A percentile compares a stretch with the other conserved stretches of the same genome.
Evolutionary conservation across 768 basidiomycete genomes (phyloP).

Genomic region (Gloeophyllum trabeum): DNA sequence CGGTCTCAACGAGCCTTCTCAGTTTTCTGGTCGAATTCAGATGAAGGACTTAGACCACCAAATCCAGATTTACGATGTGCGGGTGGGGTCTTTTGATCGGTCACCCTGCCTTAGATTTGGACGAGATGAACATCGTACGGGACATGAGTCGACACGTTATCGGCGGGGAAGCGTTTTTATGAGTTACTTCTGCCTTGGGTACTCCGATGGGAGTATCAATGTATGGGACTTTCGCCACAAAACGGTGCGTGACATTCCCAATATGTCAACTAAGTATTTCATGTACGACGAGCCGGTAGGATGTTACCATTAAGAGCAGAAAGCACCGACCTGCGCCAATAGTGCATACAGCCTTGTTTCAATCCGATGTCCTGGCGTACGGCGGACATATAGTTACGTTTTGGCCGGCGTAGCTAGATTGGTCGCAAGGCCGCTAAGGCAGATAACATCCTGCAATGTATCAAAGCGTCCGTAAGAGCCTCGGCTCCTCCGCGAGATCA

Average conservation of each 20-base stretch:
- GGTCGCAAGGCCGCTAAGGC: too few relatives aligned
- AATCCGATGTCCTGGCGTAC: constrained; percentile 29
- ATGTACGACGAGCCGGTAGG: constrained; percentile 14
- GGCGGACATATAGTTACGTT: constrained; percentile 27
- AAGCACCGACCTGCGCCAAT: constrained; percentile 22
- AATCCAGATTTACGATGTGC: constrained; percentile 35
- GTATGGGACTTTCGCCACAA: constrained; percentile 40
- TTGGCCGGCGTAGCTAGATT: too few relatives aligned
- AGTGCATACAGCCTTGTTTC: constrained; percentile 28
- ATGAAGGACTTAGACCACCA: constrained; percentile 38
- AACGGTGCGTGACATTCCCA: constrained; percentile 25
- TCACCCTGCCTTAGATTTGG: constrained; percentile 34
- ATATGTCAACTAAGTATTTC: constrained; percentile 8
- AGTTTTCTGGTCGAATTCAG: constrained; percentile 17
- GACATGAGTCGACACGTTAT: constrained; percentile 15
- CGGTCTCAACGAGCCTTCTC: constrained; percentile 6
- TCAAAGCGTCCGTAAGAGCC: too few relatives aligned
- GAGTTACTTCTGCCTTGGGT: constrained; percentile 34
- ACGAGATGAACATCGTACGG: constrained; percentile 16
- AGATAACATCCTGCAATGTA: too few relatives aligned
- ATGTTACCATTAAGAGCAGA: constrained; percentile 21
- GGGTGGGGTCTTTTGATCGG: constrained; percentile 25
- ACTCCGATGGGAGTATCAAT: constrained; percentile 28
- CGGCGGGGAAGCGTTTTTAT: constrained; percentile 28
- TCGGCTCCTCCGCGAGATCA: too few relatives aligned